Conservation (phyloP, 179 eudicot species). For the Gypsophila paniculata region DNA sequence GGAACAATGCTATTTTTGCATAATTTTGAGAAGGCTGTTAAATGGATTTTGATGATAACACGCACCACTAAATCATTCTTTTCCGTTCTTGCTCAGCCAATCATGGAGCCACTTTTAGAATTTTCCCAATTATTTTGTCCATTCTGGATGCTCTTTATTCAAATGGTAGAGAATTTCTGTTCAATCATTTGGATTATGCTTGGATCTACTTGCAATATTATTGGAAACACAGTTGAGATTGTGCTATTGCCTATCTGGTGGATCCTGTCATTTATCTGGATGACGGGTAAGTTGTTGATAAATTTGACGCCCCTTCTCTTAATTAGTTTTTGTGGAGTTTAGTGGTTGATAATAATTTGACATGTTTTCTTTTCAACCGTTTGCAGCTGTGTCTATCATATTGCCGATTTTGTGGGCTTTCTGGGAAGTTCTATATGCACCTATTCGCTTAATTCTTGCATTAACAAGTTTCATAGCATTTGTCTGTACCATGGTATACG, state of each 20-base stretch:
- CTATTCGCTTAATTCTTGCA: conserved; percentile 60
- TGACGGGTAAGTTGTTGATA: conserved; percentile 45
- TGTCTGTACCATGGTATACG: conserved; percentile 35
- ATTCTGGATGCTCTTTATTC: conserved; percentile 45
- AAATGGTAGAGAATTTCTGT: conserved; percentile 36
- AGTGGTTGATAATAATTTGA: conserved; percentile 9
- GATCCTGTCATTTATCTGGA: conserved; percentile 54
- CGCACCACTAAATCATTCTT: conserved; percentile 60
- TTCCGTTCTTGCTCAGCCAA: conserved; percentile 69
- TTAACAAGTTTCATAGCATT: conserved; percentile 40
- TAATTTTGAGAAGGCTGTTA: conserved; percentile 75
- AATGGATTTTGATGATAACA: conserved; percentile 66
- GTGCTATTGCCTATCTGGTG: conserved; percentile 72
- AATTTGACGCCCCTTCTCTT: neutral
- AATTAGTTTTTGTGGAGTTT: conserved; percentile 13
- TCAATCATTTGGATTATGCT: conserved; percentile 49
- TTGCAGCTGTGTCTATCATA: conserved; percentile 58
- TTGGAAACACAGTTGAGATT: conserved; percentile 49
- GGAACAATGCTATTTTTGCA: conserved; percentile 96
- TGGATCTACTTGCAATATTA: conserved; percentile 49
- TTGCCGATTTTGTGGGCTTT: conserved; percentile 70
- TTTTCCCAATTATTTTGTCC: conserved; percentile 50
- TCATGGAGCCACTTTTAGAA: conserved; percentile 60
- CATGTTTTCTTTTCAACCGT: neutral
- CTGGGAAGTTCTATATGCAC: conserved; percentile 69